Percentiles rank a stretch among this genome's conserved stretches.
phyloP scores from a whole-genome alignment of 345 rosid species.

The Bruguiera parviflora region DNA sequence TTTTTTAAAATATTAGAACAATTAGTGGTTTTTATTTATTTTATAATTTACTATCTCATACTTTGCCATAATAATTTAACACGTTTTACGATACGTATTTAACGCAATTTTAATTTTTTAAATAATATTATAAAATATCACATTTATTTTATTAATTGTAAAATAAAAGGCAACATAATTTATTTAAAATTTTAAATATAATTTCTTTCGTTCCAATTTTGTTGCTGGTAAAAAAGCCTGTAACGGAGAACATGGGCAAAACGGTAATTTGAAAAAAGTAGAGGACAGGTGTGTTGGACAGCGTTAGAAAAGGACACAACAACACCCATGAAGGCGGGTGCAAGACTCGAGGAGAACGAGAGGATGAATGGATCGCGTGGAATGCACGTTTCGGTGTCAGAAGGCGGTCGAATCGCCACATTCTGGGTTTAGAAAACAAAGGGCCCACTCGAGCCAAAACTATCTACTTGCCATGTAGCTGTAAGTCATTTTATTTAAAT shows the following conservation, averaged over 20 bases:
- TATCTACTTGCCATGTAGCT: too few species aligned
- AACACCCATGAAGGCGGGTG: slow-evolving; percentile 47
- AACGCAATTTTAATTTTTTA: too few species aligned
- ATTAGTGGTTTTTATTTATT: too few species aligned
- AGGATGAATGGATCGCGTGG: slow-evolving; percentile 53
- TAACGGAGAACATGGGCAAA: slow-evolving; percentile 15
- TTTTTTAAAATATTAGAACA: too few species aligned
- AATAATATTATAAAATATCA: too few species aligned
- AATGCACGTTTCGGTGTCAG: slow-evolving; percentile 43
- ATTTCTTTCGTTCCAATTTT: neutral
- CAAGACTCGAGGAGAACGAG: slow-evolving; percentile 9
- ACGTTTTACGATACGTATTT: too few species aligned
- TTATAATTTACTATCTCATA: too few species aligned
- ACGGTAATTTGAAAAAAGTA: neutral
- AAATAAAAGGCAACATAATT: too few species aligned
- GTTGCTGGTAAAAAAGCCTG: neutral
- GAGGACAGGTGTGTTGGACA: slow-evolving; percentile 12
- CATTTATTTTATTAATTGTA: too few species aligned
- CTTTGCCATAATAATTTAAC: too few species aligned
- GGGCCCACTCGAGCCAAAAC: slow-evolving; percentile 19
- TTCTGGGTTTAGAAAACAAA: slow-evolving; percentile 17
- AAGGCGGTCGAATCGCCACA: slow-evolving; percentile 92
- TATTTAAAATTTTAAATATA: too few species aligned
- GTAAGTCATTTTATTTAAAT: too few species aligned
- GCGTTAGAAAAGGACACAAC: slow-evolving; percentile 14